These are phyloP conservation scores for Ilyonectria mors-panacis DNA, from an alignment of 2,329 filamentous ascomycete species.

Conservation along the genomic window DNA sequence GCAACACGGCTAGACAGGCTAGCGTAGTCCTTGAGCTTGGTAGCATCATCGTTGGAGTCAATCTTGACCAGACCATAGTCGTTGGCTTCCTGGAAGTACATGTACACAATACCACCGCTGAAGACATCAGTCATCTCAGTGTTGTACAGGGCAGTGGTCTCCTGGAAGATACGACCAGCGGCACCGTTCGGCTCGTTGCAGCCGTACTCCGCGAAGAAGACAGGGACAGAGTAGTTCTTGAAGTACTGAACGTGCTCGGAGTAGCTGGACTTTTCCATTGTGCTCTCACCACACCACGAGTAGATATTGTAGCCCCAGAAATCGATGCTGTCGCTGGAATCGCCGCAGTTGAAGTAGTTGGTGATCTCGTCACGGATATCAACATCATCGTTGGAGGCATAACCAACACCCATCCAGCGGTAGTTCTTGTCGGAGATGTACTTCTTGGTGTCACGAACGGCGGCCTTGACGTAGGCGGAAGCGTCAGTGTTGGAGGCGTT, in stretches of 20 bases:
- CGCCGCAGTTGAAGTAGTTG: conserved; percentile 94
- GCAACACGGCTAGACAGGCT: conserved; percentile 79
- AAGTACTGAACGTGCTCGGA: conserved; percentile 89
- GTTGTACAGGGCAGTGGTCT: conserved; percentile 86
- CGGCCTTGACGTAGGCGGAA: conserved; percentile 96
- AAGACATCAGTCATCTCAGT: conserved; percentile 87
- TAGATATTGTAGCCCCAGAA: conserved; percentile 99
- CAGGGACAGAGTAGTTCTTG: conserved; percentile 88
- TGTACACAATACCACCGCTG: conserved; percentile 98
- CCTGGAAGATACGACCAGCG: conserved; percentile 83
- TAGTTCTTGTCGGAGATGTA: conserved; percentile 89
- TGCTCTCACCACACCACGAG: conserved; percentile 95
- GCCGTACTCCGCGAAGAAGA: conserved; percentile 99
- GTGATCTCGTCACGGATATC: conserved; percentile 86
- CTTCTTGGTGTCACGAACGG: conserved; percentile 94
- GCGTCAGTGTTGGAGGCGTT: conserved; percentile 88
- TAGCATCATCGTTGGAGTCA: conserved; percentile 68
- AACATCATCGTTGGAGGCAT: conserved; percentile 94
- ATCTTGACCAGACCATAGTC: conserved; percentile 86
- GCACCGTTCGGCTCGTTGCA: conserved; percentile 80
- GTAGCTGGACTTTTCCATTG: conserved; percentile 84
- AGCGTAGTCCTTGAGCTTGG: conserved; percentile 81
- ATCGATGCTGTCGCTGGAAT: conserved; percentile 78
- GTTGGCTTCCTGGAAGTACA: conserved; percentile 95
- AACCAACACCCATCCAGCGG: conserved; percentile 89